Evolutionary conservation across 768 basidiomycete genomes (phyloP).

Genomic region (Omphalotus guepiniiformis): DNA sequence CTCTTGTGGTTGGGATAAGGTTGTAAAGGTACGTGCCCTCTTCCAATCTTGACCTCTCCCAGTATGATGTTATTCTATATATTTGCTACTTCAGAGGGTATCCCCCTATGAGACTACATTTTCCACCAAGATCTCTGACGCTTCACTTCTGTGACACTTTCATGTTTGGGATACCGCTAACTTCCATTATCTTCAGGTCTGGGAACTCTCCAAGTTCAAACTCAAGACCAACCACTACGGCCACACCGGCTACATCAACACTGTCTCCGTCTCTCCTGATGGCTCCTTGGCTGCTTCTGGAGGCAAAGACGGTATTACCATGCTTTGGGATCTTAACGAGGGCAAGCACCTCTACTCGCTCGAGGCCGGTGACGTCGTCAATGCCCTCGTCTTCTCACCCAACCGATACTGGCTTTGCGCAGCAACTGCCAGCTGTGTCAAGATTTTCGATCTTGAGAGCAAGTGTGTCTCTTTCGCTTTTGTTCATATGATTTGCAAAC

Average conservation of each 20-base stretch:
- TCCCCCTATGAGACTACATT: slow-evolving; percentile 68
- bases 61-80: slow-evolving; percentile 43
- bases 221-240: slow-evolving; percentile 99
- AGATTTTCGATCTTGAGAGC: slow-evolving; percentile 99
- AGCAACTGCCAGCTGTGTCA: slow-evolving; percentile 94
- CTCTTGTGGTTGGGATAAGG: slow-evolving; percentile 99
- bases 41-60: slow-evolving; percentile 11
- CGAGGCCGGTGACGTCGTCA: slow-evolving; percentile 97
- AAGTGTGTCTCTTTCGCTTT: slow-evolving; percentile 57
- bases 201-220: slow-evolving; percentile 99
- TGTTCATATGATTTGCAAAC: slow-evolving; percentile 2
- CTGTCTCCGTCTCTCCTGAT: slow-evolving; percentile 96
- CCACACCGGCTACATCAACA: slow-evolving; percentile 99
- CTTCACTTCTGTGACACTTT: slow-evolving; percentile 14
- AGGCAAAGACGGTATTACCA: slow-evolving; percentile 99
- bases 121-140: slow-evolving; percentile 82
- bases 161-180: slow-evolving; percentile 13
- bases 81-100: slow-evolving; percentile 91
- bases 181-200: slow-evolving; percentile 59
- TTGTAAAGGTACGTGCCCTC: slow-evolving; percentile 89
- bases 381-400: slow-evolving; percentile 98
- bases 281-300: slow-evolving; percentile 98
- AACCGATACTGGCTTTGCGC: slow-evolving; percentile 99
- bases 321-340: slow-evolving; percentile 99
- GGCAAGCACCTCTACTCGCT: slow-evolving; percentile 99